Base-by-base conservation (phyloP, 805 yeast species). In the Naumovozyma dairenensis region DNA sequence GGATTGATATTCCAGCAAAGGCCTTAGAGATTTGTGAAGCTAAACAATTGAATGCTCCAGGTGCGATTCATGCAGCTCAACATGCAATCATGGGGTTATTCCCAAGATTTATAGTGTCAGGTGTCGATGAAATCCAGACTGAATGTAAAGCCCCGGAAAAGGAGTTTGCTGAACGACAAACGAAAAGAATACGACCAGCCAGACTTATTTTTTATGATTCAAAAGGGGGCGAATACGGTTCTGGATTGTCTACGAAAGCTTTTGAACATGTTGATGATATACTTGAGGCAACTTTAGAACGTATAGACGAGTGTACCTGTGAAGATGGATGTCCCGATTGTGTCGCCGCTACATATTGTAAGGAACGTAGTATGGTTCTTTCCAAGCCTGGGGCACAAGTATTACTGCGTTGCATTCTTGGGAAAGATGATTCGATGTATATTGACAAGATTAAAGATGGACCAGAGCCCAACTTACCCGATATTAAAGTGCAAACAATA, bases 61-160 rank as follows among this genome's bases (percentile, higher is more conserved):
- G 83, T 4, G 94, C 92, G 0, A 83, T 92, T n/a, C 99, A 92
- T 60, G 96, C 93, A 2, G 94, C 95, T 0, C 89, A 86, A 44
- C 99, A 92, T 62, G 85, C 85, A 0, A 61, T 92, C 1, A 77
- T 92, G 70, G 77, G 82, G 30, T 67, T 83, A 38, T 53, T 87
- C 18, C 94, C 96, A 0, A 55, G 78, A 18, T 77, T 73, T 38
- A 74, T 86, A 4, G 74, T 76, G 9, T 76, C 83, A 13, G 82
- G 84, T 1, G 69, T 72, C 4, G 80, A 77, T 43, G 98, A 92
- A 46, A 68, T 92, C 10, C 72, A 72, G 29, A 84, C 97, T 0
- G 99, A 92, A 56, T 92, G 99, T 57, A 92, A 92, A 49, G 96
- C 97, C 0, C 96, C 98, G 0, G 94, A 86, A 44, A 92, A 92